Base-by-base conservation (phyloP, 768 basidiomycete genomes). In the Xanthoconium stramineum region DNA sequence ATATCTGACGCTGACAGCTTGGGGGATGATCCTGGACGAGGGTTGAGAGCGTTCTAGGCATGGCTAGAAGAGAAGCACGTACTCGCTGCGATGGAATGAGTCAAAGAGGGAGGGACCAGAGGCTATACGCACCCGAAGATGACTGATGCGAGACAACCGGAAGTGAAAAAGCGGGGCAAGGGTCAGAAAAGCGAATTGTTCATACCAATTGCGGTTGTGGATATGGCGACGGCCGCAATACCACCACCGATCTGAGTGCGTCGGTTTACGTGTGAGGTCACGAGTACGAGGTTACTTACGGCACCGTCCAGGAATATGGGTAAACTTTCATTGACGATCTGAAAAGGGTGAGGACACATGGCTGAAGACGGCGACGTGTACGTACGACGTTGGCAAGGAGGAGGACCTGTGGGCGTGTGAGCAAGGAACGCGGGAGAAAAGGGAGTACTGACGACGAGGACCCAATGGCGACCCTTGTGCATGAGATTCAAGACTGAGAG, bases 361-460 rank as follows among this genome's bases (percentile, higher is more conserved):
- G 19, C 11, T 3, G 32, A 24, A 28, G 0, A 30, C 46, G 50
- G 8, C 24, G 14, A 19, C 12, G 32, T 15, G 44, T 19, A 72
- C 88, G 53, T 65, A 89, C 88, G 56, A 97, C 94, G 69, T 98
- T 97, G 54, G 89, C 83, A 1, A 98, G 77, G 3, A 98, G 80
- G 2, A 98, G 79, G 9, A 94, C 89, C 89, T 91, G 44, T 9
- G 3, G 10, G n/a, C 1, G 33, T 3, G 32, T 64, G 40, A 49
- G 53, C 2, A 73, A 6, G 3, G 29, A 13, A 6, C 3, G 0
- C 11, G 15, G n/a, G 2, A 30, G 32, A 28, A 3, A 43, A 4
- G 28, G 9, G 39, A 42, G 19, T 42, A 44, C 78, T 50, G 65
- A 93, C 94, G 50, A 97, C 95, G 10, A 98, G 81, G 13, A 98